Conservation (phyloP, 1,284 basidiomycete species). For the Papiliotrema terrestris region DNA sequence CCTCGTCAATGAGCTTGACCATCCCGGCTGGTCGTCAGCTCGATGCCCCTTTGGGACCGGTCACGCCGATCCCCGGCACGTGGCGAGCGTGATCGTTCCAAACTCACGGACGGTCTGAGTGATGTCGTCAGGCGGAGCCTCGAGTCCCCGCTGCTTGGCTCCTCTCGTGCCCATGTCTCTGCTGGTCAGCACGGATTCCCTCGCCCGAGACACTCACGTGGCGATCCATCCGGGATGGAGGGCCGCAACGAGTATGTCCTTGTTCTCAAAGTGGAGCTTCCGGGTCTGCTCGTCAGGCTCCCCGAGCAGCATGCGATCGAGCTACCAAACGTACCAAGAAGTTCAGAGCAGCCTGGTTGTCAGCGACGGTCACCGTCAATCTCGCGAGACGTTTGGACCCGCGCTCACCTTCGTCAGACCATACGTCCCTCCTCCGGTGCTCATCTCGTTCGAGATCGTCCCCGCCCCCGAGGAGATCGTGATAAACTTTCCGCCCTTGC, state of each 20-base stretch:
- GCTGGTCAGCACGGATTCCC: constrained; percentile 9
- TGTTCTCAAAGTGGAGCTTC: constrained; percentile 16
- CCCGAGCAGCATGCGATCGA: too few species aligned
- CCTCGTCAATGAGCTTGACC: constrained; percentile 8
- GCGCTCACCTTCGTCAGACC: constrained; percentile 16
- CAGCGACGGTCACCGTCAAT: background rate
- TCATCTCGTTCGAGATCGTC: constrained; percentile 7
- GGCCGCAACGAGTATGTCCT: constrained; percentile 8
- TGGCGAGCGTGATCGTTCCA: too few species aligned
- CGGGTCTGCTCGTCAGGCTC: background rate
- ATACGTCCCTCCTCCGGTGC: constrained; percentile 8
- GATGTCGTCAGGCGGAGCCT: constrained; percentile 11
- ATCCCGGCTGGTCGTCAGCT: background rate
- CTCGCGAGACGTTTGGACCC: too few species aligned
- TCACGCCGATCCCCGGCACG: too few species aligned
- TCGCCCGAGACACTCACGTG: constrained; percentile 10
- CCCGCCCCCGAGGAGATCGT: constrained; percentile 17
- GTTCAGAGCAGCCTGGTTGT: constrained; percentile 11
- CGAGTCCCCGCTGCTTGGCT: constrained; percentile 4
- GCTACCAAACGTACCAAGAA: constrained; percentile 1
- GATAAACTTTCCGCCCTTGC: constrained; percentile 13
- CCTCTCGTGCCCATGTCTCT: background rate
- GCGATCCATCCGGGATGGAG: constrained; percentile 18
- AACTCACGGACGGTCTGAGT: constrained; percentile 14
- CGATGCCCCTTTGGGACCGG: too few species aligned